Conservation (phyloP, 202 grass and related monocot species). For the Hordeum pubiflorum region DNA sequence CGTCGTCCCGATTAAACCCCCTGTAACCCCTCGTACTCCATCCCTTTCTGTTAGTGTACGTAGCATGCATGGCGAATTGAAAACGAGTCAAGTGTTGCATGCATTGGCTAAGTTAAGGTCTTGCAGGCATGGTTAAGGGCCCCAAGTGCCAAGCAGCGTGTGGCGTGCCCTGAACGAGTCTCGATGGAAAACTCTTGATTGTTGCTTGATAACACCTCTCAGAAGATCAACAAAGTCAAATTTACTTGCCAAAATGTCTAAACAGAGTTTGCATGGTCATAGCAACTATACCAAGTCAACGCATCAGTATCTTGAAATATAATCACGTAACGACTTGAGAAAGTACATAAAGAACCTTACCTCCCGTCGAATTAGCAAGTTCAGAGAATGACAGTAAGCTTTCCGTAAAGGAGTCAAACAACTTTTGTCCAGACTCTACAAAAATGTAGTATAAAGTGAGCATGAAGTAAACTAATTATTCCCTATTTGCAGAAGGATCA, state of each 20-base stretch:
- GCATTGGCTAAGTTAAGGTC: too few species aligned
- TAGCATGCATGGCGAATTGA: neutral
- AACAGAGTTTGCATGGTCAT: neutral
- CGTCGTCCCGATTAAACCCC: neutral
- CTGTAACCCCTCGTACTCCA: neutral
- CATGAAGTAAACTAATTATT: neutral
- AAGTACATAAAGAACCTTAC: conserved; percentile 26
- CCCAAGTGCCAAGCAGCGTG: neutral
- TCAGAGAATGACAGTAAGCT: conserved; percentile 90
- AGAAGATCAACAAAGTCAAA: neutral
- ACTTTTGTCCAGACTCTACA: conserved; percentile 87
- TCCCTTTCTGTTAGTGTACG: neutral
- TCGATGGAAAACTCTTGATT: neutral
- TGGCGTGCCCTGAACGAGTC: neutral
- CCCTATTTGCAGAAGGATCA: neutral
- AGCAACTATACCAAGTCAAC: neutral
- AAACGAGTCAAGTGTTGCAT: neutral
- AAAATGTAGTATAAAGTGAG: conserved; percentile 15
- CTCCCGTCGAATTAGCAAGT: conserved; percentile 87
- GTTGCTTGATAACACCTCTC: neutral
- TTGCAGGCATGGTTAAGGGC: neutral
- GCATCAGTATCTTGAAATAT: neutral
- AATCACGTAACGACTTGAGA: neutral
- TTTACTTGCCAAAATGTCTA: neutral
- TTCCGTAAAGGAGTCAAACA: conserved; percentile 80